Conservation (phyloP, 768 basidiomycete genomes). For the Candolleomyces aberdarensis region DNA sequence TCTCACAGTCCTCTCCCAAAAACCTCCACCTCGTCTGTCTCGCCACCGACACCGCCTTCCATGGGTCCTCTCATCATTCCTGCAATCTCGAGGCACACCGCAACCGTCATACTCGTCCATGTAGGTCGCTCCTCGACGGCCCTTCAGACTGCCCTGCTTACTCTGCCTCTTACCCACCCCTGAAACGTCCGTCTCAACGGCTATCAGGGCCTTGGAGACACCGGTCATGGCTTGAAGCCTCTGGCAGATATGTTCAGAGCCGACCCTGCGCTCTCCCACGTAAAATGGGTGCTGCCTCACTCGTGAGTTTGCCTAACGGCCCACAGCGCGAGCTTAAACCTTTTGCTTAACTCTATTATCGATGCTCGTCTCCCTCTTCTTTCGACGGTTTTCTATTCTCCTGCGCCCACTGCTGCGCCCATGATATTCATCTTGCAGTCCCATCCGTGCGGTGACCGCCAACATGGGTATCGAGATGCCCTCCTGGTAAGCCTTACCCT, state of each 20-base stretch:
- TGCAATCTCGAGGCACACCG: conserved; percentile 65
- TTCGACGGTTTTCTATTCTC: not conserved
- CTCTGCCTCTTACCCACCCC: not conserved
- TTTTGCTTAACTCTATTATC: not conserved
- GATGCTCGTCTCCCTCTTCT: not conserved
- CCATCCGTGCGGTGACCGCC: conserved; percentile 61
- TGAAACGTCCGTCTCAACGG: not conserved
- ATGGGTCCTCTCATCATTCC: conserved; percentile 43
- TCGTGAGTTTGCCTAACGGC: conserved; percentile 46
- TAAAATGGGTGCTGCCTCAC: conserved; percentile 90
- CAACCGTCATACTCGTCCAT: conserved; percentile 88
- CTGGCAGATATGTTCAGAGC: conserved; percentile 65
- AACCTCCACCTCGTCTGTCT: conserved; percentile 17
- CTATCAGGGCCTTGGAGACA: conserved; percentile 69
- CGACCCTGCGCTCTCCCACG: conserved; percentile 56
- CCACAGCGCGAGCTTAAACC: conserved; percentile 1
- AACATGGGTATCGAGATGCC: conserved; percentile 75
- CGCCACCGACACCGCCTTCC: conserved; percentile 27
- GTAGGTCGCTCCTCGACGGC: conserved; percentile 40
- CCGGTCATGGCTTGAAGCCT: conserved; percentile 73
- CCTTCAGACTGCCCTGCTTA: not conserved
- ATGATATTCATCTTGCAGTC: conserved; percentile 30
- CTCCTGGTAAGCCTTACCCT: conserved; percentile 51
- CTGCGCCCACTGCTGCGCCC: conserved; percentile 4
- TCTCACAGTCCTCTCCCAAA: conserved; percentile 20